Evolutionary conservation across 768 basidiomycete species (phyloP), one percentile per base, ranked within the genome.

Genomic region (Galerina sulciceps): DNA sequence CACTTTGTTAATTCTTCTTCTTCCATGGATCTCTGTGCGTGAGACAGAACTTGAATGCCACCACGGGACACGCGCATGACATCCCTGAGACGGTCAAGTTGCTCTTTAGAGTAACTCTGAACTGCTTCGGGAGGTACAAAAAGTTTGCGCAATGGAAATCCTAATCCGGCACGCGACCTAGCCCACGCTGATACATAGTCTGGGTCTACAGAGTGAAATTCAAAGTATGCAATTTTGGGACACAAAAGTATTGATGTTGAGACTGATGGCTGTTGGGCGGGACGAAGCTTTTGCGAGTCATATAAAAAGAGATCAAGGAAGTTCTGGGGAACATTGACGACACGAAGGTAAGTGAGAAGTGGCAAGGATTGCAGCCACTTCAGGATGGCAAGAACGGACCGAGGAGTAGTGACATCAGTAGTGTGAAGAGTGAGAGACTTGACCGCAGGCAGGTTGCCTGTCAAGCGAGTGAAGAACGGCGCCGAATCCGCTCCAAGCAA

Each of bases 301-400:
- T 73, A 71, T 49, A 80, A 72, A 65, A 89, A 84, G n/a, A 78
- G 62, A 2, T 81, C 72, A 50, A 88, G 75, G 44, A 87, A 66
- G 18, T 71, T 63, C 34, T 67, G 55, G 45, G 74, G 73, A 38
- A 85, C 68, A 44, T 75, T 75, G n/a, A 81, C 76, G 20, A 87
- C 64, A 18, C 84, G 80, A 31, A 84, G 71, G 65, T 80, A 85
- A 41, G 65, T 71, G 18, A 90, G 65, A 23, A 75, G 68, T 10
- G 87, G 87, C 80, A 89, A 84, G 18, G 86, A 81, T 47, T 80
- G 71, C 31, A 90, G 69, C 80, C 84, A 87, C 38, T 73, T 75
- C 42, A 83, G 71, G 62, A 87, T 66, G 40, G 69, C 54, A 44
- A 63, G 51, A 47, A 57, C 50, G 9, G 65, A 68, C 50, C 65